Evolutionary conservation across 306 rosid species (phyloP).

Genomic region (Acacia melanoxylon): DNA sequence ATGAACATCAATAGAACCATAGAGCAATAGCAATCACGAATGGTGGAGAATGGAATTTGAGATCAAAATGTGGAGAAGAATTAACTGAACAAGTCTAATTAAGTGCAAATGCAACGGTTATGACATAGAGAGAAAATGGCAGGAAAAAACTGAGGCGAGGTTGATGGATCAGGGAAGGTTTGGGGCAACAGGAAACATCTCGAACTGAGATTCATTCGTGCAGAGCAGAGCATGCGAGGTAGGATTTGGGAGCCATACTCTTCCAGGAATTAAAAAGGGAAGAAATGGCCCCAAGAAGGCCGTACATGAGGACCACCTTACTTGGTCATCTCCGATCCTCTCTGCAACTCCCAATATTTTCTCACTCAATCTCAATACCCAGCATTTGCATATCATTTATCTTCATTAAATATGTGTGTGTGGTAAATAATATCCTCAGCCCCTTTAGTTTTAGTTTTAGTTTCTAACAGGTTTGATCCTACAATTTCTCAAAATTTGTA

Average conservation of each 20-base stretch:
- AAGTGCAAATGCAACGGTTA: background rate
- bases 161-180: background rate
- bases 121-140: background rate
- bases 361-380: constrained; percentile 16
- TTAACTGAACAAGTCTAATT: background rate
- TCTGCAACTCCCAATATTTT: background rate
- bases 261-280: background rate
- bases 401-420: background rate
- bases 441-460: background rate
- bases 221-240: background rate
- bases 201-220: background rate
- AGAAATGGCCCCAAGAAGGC: background rate
- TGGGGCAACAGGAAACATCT: constrained; percentile 7
- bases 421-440: background rate
- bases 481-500: background rate
- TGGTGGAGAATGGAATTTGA: background rate
- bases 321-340: constrained; percentile 18
- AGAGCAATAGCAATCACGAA: background rate
- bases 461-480: background rate
- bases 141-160: background rate
- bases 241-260: constrained; percentile 11
- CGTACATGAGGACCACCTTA: constrained; percentile 20
- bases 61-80: background rate
- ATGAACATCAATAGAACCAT: background rate
- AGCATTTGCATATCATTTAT: background rate